Conservation (phyloP, 495 filamentous ascomycete genomes). For the Hyaloscypha finlandica region DNA sequence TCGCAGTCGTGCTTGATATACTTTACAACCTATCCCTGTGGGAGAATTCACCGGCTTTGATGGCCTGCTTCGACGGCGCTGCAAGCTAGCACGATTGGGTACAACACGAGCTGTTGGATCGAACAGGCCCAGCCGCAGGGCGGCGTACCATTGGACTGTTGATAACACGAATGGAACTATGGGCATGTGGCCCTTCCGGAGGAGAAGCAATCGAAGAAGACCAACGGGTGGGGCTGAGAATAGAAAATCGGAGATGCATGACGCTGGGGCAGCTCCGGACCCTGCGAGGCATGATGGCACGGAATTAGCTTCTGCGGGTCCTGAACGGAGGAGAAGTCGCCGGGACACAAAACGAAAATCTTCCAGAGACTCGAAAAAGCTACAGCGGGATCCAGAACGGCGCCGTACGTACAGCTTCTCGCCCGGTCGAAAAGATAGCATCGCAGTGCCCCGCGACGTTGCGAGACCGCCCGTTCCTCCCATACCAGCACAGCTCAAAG, state of each 20-base stretch:
- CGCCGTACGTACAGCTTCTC: constrained; percentile 56
- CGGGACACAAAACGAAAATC: constrained; percentile 35
- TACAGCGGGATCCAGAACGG: constrained; percentile 43
- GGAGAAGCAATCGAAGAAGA: constrained; percentile 57
- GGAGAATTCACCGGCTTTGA: constrained; percentile 16
- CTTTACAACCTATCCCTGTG: constrained; percentile 11
- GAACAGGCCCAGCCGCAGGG: not conserved
- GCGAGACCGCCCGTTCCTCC: constrained; percentile 36
- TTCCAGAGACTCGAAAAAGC: constrained; percentile 43
- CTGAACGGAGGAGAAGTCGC: constrained; percentile 32
- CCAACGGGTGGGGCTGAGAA: constrained; percentile 40
- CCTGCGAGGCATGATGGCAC: constrained; percentile 28
- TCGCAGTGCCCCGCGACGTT: constrained; percentile 39
- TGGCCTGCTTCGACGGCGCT: constrained; percentile 19
- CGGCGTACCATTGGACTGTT: constrained; percentile 15
- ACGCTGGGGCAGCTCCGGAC: constrained; percentile 37
- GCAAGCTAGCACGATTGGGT: constrained; percentile 14
- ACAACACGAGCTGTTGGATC: constrained; percentile 1
- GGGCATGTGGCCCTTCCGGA: constrained; percentile 79
- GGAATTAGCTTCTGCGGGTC: constrained; percentile 26
- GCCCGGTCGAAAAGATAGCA: constrained; percentile 48
- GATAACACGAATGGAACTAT: constrained; percentile 47
- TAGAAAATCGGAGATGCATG: constrained; percentile 38
- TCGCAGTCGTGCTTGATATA: constrained; percentile 7
- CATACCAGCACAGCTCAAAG: constrained; percentile 31